phyloP scores from a whole-genome alignment of 164 flowering plant species.

The Saururus chinensis region DNA sequence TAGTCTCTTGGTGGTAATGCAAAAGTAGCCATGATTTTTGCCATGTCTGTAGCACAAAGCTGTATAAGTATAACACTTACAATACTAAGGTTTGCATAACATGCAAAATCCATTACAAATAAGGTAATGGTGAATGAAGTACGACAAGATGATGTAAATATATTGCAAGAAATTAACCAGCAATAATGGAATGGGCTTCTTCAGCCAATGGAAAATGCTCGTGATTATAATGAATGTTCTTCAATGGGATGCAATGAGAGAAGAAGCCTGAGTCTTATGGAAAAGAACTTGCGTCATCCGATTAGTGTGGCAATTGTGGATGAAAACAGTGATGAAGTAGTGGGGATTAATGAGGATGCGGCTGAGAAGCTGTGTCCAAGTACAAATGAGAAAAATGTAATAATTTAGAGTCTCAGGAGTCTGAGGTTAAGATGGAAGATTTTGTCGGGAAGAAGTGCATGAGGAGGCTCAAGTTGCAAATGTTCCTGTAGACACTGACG shows the following conservation, averaged over 20 bases:
- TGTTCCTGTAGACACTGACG: background rate
- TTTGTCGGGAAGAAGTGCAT: conserved; percentile 16
- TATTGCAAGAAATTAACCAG: conserved; percentile 80
- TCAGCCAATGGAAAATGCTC: conserved; percentile 49
- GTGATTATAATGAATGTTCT: conserved; percentile 34
- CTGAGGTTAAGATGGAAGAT: conserved; percentile 66
- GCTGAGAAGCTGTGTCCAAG: conserved; percentile 42
- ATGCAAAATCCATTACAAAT: conserved; percentile 91
- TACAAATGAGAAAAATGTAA: background rate
- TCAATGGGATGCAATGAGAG: conserved; percentile 83
- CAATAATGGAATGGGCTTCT: conserved; percentile 43
- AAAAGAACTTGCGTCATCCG: conserved; percentile 59
- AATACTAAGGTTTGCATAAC: conserved; percentile 93
- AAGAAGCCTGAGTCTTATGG: conserved; percentile 75
- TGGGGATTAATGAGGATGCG: conserved; percentile 89
- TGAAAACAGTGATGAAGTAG: conserved; percentile 83
- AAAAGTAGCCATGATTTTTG: no score
- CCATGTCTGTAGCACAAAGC: no score
- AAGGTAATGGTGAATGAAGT: conserved; percentile 93
- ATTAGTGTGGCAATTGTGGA: conserved; percentile 51
- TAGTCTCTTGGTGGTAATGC: no score
- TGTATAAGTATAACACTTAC: conserved; percentile 87
- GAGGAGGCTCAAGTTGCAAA: background rate
- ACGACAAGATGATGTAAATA: conserved; percentile 81
- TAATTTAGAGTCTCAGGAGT: conserved; percentile 26